These are phyloP conservation scores for Ophiostoma ips DNA, from an alignment of 2,329 filamentous ascomycete genomes.

Conservation along the genomic window DNA sequence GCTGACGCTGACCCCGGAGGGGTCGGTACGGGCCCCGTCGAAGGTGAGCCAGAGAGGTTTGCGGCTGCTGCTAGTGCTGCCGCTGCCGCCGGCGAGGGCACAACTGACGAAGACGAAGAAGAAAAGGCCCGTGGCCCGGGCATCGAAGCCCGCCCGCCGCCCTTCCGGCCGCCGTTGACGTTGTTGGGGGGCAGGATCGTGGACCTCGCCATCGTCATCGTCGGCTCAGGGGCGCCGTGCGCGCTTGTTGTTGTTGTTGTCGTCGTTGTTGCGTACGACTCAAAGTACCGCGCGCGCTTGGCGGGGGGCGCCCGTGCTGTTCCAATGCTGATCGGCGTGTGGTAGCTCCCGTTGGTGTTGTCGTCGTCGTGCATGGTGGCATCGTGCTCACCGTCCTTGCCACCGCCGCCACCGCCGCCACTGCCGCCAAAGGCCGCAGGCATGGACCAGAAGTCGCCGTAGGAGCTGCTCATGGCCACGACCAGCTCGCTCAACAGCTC, in stretches of 20 bases:
- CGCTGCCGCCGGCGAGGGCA: background rate
- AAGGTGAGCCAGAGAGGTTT: background rate
- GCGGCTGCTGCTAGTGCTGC: background rate
- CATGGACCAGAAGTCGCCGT: slow-evolving; percentile 23
- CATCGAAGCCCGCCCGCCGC: background rate
- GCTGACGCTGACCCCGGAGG: background rate
- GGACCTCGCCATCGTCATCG: too few species aligned
- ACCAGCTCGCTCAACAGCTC: slow-evolving; percentile 50
- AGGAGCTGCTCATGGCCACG: slow-evolving; percentile 40
- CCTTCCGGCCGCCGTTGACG: background rate
- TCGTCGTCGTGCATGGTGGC: background rate
- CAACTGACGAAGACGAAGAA: too few species aligned
- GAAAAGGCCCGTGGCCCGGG: background rate
- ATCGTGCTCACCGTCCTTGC: background rate
- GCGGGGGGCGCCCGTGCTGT: slow-evolving; percentile 11
- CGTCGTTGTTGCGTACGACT: slow-evolving; percentile 12
- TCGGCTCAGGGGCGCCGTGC: too few species aligned
- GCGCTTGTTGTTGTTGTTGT: background rate
- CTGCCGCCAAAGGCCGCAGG: background rate
- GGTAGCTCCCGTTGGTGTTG: background rate
- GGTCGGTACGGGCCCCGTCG: background rate
- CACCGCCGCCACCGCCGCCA: background rate
- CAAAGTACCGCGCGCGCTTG: slow-evolving; percentile 30
- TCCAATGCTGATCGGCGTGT: background rate
- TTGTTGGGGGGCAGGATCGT: background rate